These are phyloP conservation scores for Solanum hybrid DNA, from an alignment of 305 asterid species.

Conservation along the genomic window DNA sequence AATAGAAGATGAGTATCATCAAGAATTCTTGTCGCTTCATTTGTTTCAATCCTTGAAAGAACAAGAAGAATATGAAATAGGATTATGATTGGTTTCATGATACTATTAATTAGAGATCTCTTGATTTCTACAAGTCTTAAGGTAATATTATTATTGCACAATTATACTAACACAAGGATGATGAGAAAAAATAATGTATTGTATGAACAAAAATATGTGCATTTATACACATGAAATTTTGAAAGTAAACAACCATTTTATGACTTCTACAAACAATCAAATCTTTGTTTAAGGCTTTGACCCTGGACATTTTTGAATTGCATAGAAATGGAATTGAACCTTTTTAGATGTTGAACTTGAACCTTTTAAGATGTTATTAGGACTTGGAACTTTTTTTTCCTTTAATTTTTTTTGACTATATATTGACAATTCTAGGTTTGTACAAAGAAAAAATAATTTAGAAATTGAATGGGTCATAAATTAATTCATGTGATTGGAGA, in stretches of 20 bases:
- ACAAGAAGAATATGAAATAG: not conserved
- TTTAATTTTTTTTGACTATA: not conserved
- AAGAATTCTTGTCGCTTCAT: not conserved
- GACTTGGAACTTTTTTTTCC: not conserved
- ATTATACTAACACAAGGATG: not conserved
- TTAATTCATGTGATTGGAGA: not conserved
- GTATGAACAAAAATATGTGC: not conserved
- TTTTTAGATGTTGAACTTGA: not conserved
- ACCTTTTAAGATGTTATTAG: not conserved
- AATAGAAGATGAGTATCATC: not conserved
- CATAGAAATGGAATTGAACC: not conserved
- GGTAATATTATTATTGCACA: not conserved
- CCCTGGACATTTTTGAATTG: not conserved
- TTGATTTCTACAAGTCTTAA: not conserved
- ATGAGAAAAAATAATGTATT: not conserved
- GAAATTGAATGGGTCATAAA: not conserved
- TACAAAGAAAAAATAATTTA: not conserved
- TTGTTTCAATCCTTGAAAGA: not conserved
- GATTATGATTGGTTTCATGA: not conserved
- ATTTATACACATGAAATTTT: not conserved
- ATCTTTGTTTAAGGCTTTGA: not conserved
- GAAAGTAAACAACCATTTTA: not conserved
- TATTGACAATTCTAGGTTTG: not conserved
- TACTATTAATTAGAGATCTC: not conserved
- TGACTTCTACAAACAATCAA: not conserved